phyloP scores from a whole-genome alignment of 2,329 filamentous ascomycete species.

The Chaetomium sp. region DNA sequence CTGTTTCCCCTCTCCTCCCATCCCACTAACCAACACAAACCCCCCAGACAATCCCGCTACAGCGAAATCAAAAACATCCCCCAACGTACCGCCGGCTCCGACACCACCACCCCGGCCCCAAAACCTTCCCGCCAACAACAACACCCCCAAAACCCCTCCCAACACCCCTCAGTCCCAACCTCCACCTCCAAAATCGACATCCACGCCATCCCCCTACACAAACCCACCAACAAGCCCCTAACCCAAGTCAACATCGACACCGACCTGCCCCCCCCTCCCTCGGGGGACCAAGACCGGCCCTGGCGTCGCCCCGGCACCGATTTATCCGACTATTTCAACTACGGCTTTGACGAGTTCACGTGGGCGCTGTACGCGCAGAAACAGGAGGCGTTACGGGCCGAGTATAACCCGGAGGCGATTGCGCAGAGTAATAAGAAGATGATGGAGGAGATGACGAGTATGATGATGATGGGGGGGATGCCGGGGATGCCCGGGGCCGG shows the following conservation, averaged over 20 bases:
- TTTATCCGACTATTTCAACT: conserved; percentile 97
- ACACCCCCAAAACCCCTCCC: not conserved
- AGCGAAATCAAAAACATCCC: conserved; percentile 61
- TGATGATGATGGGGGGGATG: conserved; percentile 60
- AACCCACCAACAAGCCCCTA: conserved; percentile 72
- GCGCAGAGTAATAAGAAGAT: conserved; percentile 69
- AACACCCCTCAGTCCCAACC: conserved; percentile 46
- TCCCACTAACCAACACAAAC: not conserved
- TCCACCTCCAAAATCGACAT: conserved; percentile 80
- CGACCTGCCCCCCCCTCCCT: conserved; percentile 44
- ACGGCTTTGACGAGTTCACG: conserved; percentile 97
- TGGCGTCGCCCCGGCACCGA: conserved; percentile 95
- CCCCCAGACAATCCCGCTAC: conserved; percentile 50
- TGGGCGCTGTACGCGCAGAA: conserved; percentile 93
- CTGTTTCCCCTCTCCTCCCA: conserved; percentile 6
- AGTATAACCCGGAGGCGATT: conserved; percentile 62
- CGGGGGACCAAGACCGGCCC: conserved; percentile 73
- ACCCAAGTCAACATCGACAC: conserved; percentile 69
- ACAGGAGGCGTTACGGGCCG: conserved; percentile 70
- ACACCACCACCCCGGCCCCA: conserved; percentile 27
- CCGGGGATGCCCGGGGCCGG: not conserved
- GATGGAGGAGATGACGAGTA: conserved; percentile 61
- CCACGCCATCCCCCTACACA: conserved; percentile 73
- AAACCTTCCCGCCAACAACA: conserved; percentile 38
- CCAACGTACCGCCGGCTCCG: conserved; percentile 50